These are phyloP conservation scores for Juncus inflexus DNA, from an alignment of 176 grass and related monocot genomes.

Conservation along the genomic window DNA sequence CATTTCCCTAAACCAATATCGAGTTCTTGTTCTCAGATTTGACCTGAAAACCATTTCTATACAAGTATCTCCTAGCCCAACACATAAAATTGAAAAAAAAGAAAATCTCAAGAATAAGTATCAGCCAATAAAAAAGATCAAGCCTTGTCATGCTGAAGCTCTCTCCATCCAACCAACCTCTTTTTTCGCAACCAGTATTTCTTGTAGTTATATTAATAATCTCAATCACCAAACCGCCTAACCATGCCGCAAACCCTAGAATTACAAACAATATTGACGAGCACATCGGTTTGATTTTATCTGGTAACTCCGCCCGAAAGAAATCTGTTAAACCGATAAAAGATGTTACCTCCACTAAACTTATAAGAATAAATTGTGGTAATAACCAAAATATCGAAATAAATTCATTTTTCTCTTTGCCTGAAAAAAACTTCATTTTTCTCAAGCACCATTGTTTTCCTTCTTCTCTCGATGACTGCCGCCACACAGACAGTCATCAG, in stretches of 20 bases:
- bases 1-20: neutral
- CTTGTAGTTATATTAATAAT: conserved; percentile 39
- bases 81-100: neutral
- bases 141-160: neutral
- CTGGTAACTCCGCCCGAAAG: conserved; percentile 46
- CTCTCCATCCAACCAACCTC: conserved; percentile 5
- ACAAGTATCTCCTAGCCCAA: conserved; percentile 2
- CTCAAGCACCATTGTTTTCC: neutral
- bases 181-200: conserved; percentile 9
- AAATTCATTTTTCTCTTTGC: neutral
- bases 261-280: conserved; percentile 46
- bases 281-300: conserved; percentile 55
- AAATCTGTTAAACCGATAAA: conserved; percentile 53
- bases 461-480: neutral
- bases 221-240: conserved; percentile 35
- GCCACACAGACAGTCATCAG: neutral
- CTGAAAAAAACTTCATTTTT: too few species aligned
- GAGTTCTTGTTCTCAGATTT: neutral
- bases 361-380: conserved; percentile 45
- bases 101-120: neutral
- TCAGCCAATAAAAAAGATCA: conserved; percentile 1
- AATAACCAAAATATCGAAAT: conserved; percentile 28
- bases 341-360: conserved; percentile 42
- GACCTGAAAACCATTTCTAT: neutral
- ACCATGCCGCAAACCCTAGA: conserved; percentile 32